Evolutionary conservation across 2,329 filamentous ascomycete species (phyloP).

Genomic region (Rhytidhysteron rufulum): DNA sequence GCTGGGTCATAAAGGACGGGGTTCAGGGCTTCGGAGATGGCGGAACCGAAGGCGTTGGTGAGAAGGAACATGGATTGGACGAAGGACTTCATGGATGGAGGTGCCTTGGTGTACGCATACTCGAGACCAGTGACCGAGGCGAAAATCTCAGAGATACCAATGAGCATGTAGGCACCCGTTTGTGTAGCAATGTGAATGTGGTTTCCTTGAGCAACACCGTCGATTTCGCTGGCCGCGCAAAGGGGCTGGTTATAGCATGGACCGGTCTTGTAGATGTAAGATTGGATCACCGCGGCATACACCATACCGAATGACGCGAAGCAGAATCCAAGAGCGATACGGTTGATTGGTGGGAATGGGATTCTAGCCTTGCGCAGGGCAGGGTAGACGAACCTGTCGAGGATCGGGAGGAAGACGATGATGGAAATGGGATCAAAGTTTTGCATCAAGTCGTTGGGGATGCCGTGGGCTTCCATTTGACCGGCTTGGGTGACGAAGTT

Average conservation of each 20-base stretch:
- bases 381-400: conserved; percentile 43
- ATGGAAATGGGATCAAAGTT: conserved; percentile 46
- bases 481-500: conserved; percentile 43
- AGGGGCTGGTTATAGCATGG: conserved; percentile 49
- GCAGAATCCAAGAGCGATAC: conserved; percentile 51
- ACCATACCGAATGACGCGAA: conserved; percentile 50
- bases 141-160: conserved; percentile 47
- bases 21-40: conserved; percentile 61
- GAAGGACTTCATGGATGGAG: conserved; percentile 46
- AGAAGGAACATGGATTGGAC: conserved; percentile 56
- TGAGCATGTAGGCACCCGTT: conserved; percentile 46
- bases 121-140: conserved; percentile 46
- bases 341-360: conserved; percentile 49
- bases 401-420: conserved; percentile 44
- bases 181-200: conserved; percentile 45
- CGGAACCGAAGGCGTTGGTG: conserved; percentile 58
- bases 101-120: conserved; percentile 48
- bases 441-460: conserved; percentile 48
- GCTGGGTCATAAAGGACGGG: conserved; percentile 61
- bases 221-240: conserved; percentile 26
- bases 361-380: conserved; percentile 39
- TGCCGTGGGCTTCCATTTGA: conserved; percentile 42
- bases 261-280: conserved; percentile 53
- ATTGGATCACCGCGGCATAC: conserved; percentile 56
- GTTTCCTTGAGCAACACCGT: conserved; percentile 27